Evolutionary conservation across 2,329 filamentous ascomycete species (phyloP).

Genomic region (Magnaporthiopsis rhizophila): DNA sequence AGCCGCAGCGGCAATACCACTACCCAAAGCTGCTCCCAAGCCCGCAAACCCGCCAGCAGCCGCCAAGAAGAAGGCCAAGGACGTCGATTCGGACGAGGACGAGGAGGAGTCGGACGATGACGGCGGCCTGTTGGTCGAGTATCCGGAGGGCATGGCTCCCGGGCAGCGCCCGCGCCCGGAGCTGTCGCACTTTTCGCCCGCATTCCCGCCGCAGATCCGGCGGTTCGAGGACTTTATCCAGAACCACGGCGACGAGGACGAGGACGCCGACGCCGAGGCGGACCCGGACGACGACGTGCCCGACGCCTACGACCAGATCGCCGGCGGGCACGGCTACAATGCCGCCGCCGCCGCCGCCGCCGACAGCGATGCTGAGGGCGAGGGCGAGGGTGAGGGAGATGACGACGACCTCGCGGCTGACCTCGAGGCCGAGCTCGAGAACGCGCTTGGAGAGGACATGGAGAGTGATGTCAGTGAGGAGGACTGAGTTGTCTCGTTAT

Average conservation of each 20-base stretch:
- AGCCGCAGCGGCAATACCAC: constrained; percentile 7
- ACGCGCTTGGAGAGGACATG: constrained; percentile 3
- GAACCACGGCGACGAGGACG: constrained; percentile 29
- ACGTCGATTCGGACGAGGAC: constrained; percentile 37
- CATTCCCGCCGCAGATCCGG: constrained; percentile 32
- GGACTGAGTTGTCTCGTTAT: constrained; percentile 5
- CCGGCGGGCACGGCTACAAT: neutral
- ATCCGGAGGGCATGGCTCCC: constrained; percentile 41
- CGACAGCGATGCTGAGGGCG: constrained; percentile 25
- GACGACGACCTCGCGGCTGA: constrained; percentile 19
- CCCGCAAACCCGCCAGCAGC: constrained; percentile 12
- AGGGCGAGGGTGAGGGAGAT: constrained; percentile 9
- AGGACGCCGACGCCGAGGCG: constrained; percentile 22
- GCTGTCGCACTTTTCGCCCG: constrained; percentile 37
- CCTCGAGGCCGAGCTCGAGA: constrained; percentile 20
- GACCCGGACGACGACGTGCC: constrained; percentile 8
- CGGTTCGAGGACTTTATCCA: constrained; percentile 47
- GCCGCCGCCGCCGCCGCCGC: constrained; percentile 13
- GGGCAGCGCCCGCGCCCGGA: constrained; percentile 16
- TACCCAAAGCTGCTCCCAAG: constrained; percentile 21
- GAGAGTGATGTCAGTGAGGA: constrained; percentile 11
- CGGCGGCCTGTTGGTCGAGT: constrained; percentile 50
- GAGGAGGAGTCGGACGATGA: constrained; percentile 50
- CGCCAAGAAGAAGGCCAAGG: constrained; percentile 23
- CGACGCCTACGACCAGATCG: constrained; percentile 4